Evolutionary conservation across 805 yeast species (phyloP), one percentile per base, ranked within the genome.

Genomic region (Starmerella davenportii): DNA sequence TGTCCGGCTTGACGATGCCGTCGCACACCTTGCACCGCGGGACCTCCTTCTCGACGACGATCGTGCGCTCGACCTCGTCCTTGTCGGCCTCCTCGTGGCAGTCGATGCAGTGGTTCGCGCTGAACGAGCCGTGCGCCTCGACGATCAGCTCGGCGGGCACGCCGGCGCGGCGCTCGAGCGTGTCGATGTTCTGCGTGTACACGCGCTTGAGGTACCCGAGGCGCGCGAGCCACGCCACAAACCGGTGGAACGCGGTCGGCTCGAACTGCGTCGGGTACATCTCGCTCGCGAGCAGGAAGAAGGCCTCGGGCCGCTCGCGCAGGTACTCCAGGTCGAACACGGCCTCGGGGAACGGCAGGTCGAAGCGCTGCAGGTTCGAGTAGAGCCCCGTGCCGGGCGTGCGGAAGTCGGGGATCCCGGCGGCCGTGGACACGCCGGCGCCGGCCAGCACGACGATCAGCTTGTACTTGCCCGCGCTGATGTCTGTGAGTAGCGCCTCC

Each of bases 91-190:
- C 74, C 21, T 56, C 54, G 2, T 57, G 43, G 59, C 98, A 87
- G 17, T 77, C 72, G 34, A 84, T 76, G 53, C 98, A 87, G 47
- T 78, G 90, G 49, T 77, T 79, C 1, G 54, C 57, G 1, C 90
- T 92, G 66, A 87, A 87, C 2, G 93, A 80, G 0, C 98, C 98
- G 57, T 87, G 96, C 0, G 96, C 96, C 52, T 84, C 95, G 0
- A 87, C 76, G 2, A 87, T 64, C 42, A 59, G 64, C 13, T 74
- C 72, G 16, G 63, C 72, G 1, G 61, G 52, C 2, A 87, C 69
- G 0, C 94, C 94, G 0, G 94, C 90, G 16, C 77, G 61, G 47
- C 92, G 65, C 54, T 87, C 98, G 44, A 87, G 62, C 1, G 95
- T 84, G 54, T 87, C 96, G 36, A 87, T 85, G 54, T 87, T 87